phyloP scores from a whole-genome alignment of 2,329 filamentous ascomycete species.

The Ophiostoma himal-ulmi region DNA sequence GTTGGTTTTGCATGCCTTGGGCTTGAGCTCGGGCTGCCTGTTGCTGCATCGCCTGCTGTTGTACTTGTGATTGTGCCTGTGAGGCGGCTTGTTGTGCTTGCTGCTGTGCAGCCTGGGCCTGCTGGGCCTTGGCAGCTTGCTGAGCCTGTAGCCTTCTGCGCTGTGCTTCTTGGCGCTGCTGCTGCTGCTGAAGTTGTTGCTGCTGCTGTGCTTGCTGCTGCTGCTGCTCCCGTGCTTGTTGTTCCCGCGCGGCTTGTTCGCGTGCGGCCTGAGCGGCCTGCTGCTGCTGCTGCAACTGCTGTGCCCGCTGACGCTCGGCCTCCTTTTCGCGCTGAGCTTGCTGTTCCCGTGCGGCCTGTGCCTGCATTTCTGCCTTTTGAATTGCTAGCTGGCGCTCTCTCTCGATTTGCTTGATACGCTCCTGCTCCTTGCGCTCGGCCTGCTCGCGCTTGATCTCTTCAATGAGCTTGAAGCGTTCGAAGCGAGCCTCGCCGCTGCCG shows the following conservation, averaged over 20 bases:
- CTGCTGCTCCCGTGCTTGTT: constrained; percentile 33
- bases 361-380: constrained; percentile 31
- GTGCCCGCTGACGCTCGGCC: constrained; percentile 16
- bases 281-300: constrained; percentile 36
- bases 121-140: constrained; percentile 32
- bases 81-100: constrained; percentile 23
- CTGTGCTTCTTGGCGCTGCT: constrained; percentile 33
- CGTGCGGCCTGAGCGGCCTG: constrained; percentile 30
- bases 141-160: constrained; percentile 29
- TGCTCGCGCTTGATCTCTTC: constrained; percentile 76
- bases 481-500: constrained; percentile 69
- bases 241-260: constrained; percentile 31
- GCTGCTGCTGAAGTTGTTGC: constrained; percentile 30
- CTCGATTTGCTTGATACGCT: constrained; percentile 63
- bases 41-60: constrained; percentile 27
- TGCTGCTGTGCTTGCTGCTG: constrained; percentile 30
- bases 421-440: constrained; percentile 68
- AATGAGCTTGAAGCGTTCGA: constrained; percentile 87
- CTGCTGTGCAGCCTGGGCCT: constrained; percentile 22
- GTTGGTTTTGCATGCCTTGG: constrained; percentile 26
- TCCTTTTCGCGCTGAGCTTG: constrained; percentile 36
- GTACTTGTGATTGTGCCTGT: constrained; percentile 28
- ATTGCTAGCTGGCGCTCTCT: constrained; percentile 49
- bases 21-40: constrained; percentile 24
- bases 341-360: constrained; percentile 37